phyloP scores from a whole-genome alignment of 78 protist genomes.

The Speleostelium caveatum region DNA sequence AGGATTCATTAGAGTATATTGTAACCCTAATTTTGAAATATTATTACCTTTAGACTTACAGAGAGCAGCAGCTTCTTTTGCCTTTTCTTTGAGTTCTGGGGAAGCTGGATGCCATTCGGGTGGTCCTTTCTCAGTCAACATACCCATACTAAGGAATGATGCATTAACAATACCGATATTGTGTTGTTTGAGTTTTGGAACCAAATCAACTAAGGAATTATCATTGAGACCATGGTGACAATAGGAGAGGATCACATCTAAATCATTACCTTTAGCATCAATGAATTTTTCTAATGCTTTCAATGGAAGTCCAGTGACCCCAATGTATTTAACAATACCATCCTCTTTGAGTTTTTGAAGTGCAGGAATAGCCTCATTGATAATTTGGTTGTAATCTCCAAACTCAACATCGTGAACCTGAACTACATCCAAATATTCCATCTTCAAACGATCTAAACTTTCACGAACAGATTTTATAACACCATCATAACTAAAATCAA shows the following conservation, averaged over 20 bases:
- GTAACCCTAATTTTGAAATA: slow-evolving; percentile 37
- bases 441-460: background rate
- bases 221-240: slow-evolving; percentile 36
- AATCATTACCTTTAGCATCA: background rate
- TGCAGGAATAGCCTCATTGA: slow-evolving; percentile 40
- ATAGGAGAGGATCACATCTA: slow-evolving; percentile 36
- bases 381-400: slow-evolving; percentile 10
- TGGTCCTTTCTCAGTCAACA: slow-evolving; percentile 62
- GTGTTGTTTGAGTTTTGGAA: slow-evolving; percentile 6
- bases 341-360: slow-evolving; percentile 13
- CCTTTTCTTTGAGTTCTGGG: background rate
- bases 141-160: slow-evolving; percentile 53
- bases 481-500: slow-evolving; percentile 31
- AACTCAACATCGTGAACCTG: slow-evolving; percentile 46
- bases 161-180: slow-evolving; percentile 56
- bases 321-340: slow-evolving; percentile 27
- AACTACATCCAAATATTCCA: slow-evolving; percentile 21
- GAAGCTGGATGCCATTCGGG: slow-evolving; percentile 71
- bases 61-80: background rate
- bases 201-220: background rate
- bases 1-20: slow-evolving; percentile 6
- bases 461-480: slow-evolving; percentile 15
- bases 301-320: slow-evolving; percentile 39
- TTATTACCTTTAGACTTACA: slow-evolving; percentile 28
- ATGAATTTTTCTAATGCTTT: background rate